Conservation (phyloP, 345 rosid genomes). For the Heritiera littoralis region DNA sequence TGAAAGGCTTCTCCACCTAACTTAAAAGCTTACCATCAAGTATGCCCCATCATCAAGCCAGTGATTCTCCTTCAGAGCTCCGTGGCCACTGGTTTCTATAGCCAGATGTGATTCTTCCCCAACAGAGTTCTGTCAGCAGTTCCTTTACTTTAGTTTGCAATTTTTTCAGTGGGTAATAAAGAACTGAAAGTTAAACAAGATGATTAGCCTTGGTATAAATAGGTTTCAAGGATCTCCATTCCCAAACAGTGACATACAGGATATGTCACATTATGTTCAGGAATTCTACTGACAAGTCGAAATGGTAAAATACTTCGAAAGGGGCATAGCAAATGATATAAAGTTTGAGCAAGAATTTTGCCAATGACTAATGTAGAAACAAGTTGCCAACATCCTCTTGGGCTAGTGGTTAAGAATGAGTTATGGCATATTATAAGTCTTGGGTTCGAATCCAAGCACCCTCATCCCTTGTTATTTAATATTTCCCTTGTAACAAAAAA, state of each 20-base stretch:
- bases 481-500: too few relatives aligned
- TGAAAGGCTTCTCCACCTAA: not conserved
- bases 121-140: slow-evolving; percentile 59
- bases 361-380: not conserved
- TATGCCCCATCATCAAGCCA: slow-evolving; percentile 99
- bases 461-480: too few relatives aligned
- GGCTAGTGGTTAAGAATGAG: too few relatives aligned
- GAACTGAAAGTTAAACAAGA: not conserved
- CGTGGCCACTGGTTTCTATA: slow-evolving; percentile 97
- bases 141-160: slow-evolving; percentile 16
- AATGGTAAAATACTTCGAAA: not conserved
- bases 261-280: not conserved
- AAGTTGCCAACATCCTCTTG: too few relatives aligned
- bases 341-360: not conserved
- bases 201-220: not conserved
- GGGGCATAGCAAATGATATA: not conserved
- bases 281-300: not conserved
- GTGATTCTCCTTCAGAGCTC: slow-evolving; percentile 92
- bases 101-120: slow-evolving; percentile 94
- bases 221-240: not conserved
- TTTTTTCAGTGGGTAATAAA: not conserved
- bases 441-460: too few relatives aligned
- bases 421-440: too few relatives aligned
- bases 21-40: slow-evolving; percentile 69
- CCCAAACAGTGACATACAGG: not conserved